Evolutionary conservation across 495 filamentous ascomycete genomes (phyloP), one percentile per base, ranked within the genome.

Genomic region (Hypoxylon crocopeplum): DNA sequence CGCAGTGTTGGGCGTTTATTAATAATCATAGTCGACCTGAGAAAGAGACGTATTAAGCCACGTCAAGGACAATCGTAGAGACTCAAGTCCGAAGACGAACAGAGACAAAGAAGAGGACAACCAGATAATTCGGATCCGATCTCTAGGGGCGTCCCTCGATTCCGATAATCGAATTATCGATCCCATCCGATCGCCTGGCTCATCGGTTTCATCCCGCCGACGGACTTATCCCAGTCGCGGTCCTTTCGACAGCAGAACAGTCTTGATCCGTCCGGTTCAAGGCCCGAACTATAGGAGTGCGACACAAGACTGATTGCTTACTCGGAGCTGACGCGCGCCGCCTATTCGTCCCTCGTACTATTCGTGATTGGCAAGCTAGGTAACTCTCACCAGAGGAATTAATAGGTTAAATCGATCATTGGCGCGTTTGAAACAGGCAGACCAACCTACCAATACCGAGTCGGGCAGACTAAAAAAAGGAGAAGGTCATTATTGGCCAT

Each of bases 381-480:
- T 48, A 34, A 59, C 37, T 37, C 54, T 53, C 49, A 51, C 15
- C 49, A 51, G 55, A 64, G 45, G 55, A 59, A 47, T 47, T 59
- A 59, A 56, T 64, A 64, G 61, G 61, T 59, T 64, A 56, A 64
- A 64, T 64, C 55, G 38, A 59, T 55, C 49, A 64, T 59, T 64
- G 61, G 61, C 61, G 61, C 61, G 61, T 59, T 64, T 59, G 50
- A 21, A 47, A 39, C 20, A 29, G 20, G 33, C 12, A 25, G 8
- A 37, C 33, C 48, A 39, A 13, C 47, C 49, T 50, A 56, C 61
- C 61, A 59, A 55, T 64, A 55, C 61, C 55, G 50, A 64, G 55
- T 64, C 55, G 50, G 61, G 55, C 55, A 64, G 61, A 64, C 56
- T 59, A 20, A 55, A 46, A 56, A 42, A 57, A 52, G 48, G 42